phyloP scores from a whole-genome alignment of 2,329 filamentous ascomycete genomes.

The Arthrocladium fulminans region DNA sequence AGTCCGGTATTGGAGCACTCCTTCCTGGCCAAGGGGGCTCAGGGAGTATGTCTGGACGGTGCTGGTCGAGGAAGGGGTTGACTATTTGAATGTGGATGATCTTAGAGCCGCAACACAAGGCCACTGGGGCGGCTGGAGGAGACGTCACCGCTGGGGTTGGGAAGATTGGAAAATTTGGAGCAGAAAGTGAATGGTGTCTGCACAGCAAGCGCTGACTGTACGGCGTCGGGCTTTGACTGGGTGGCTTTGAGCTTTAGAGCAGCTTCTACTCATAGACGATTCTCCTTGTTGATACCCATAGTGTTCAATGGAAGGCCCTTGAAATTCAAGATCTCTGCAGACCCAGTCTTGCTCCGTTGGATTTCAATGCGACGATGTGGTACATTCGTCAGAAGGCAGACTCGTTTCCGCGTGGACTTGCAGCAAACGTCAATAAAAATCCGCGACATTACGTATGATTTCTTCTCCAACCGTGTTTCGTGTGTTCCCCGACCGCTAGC shows the following conservation, averaged over 20 bases:
- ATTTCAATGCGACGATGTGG: no score
- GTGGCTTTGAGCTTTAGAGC: background rate
- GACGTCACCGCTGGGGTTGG: constrained; percentile 11
- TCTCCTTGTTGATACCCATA: background rate
- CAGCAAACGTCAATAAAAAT: background rate
- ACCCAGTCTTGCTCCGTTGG: no score
- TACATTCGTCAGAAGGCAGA: background rate
- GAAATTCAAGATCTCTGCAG: background rate
- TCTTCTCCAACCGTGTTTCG: background rate
- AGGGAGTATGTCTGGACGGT: constrained; percentile 48
- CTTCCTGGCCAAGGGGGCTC: constrained; percentile 45
- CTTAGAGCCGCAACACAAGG: constrained; percentile 38
- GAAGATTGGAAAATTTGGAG: background rate
- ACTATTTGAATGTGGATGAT: constrained; percentile 51
- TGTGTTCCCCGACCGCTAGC: no score
- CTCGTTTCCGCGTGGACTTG: background rate
- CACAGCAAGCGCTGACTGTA: background rate
- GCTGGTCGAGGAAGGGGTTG: constrained; percentile 45
- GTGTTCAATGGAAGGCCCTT: background rate
- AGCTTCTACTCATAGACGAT: background rate
- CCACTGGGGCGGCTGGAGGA: constrained; percentile 35
- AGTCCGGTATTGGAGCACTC: constrained; percentile 51
- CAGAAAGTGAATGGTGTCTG: background rate
- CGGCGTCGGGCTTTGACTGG: background rate
- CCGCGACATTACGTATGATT: background rate